phyloP scores from a whole-genome alignment of 1,139 yeast genomes.

The Saccharomyces hybrid region DNA sequence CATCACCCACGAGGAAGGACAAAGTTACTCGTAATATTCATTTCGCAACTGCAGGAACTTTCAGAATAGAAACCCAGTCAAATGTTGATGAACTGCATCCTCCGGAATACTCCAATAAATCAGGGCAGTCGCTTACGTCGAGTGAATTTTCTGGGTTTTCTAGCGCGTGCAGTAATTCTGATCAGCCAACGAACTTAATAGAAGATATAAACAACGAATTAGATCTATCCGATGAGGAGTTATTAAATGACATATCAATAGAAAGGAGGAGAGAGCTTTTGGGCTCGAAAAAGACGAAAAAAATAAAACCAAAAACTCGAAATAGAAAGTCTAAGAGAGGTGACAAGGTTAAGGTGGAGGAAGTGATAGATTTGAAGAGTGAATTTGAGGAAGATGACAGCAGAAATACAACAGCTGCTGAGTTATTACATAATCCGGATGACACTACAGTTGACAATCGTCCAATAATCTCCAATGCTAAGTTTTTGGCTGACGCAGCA shows the following conservation, averaged over 20 bases:
- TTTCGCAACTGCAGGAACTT: not conserved
- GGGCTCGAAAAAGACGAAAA: not conserved
- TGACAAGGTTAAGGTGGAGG: not conserved
- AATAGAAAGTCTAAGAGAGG: not conserved
- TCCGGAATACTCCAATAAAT: not conserved
- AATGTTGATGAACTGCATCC: not conserved
- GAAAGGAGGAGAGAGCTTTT: not conserved
- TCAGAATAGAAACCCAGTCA: not conserved
- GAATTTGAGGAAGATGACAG: conserved; percentile 3
- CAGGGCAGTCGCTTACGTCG: not conserved
- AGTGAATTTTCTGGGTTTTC: not conserved
- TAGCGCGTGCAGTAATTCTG: not conserved
- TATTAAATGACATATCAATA: not conserved
- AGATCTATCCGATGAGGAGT: not conserved
- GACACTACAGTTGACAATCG: conserved; percentile 25
- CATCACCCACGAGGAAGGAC: not conserved
- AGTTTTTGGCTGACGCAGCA: conserved; percentile 26
- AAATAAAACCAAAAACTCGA: not conserved
- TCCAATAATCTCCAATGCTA: conserved; percentile 29
- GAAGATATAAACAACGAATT: not conserved
- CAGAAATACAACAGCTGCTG: conserved; percentile 27
- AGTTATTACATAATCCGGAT: conserved; percentile 27
- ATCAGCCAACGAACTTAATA: not conserved
- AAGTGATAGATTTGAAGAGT: conserved; percentile 4
- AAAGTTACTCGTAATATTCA: not conserved